phyloP scores from a whole-genome alignment of 441 rosid genomes.

The Mallotus repandus region DNA sequence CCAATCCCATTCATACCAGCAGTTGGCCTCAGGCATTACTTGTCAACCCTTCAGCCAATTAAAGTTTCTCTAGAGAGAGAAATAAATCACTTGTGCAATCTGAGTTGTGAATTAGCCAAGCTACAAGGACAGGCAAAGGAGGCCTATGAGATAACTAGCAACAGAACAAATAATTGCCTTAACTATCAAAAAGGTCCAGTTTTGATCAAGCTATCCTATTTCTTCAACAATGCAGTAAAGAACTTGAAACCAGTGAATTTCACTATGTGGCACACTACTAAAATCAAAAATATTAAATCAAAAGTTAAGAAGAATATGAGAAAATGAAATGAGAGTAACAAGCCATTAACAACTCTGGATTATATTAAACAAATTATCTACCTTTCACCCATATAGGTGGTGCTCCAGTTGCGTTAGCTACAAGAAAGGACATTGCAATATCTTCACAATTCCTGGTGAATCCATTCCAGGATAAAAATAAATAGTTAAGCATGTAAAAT shows the following conservation, averaged over 20 bases:
- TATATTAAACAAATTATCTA: conserved; percentile 24
- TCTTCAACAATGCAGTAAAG: not conserved
- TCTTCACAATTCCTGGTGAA: conserved; percentile 90
- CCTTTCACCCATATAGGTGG: conserved; percentile 98
- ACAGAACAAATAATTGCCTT: not conserved
- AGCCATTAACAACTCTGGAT: not conserved
- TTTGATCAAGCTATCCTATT: not conserved
- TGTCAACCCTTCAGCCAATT: too few relatives aligned
- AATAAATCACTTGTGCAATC: not conserved
- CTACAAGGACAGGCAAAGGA: not conserved
- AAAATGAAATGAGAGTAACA: not conserved
- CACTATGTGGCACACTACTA: not conserved
- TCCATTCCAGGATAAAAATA: conserved; percentile 23
- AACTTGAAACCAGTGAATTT: not conserved
- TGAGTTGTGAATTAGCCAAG: not conserved
- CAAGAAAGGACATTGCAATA: conserved; percentile 95
- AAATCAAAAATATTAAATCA: not conserved
- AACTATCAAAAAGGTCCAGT: not conserved
- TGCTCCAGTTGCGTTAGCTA: conserved; percentile 77
- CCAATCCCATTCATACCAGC: too few relatives aligned
- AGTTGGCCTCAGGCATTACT: too few relatives aligned
- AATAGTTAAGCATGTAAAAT: conserved; percentile 21
- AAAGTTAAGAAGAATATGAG: not conserved
- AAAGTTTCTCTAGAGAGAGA: too few relatives aligned
- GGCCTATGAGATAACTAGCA: not conserved